Conservation (phyloP, 2,329 filamentous ascomycete species). For the Didymella pomorum region DNA sequence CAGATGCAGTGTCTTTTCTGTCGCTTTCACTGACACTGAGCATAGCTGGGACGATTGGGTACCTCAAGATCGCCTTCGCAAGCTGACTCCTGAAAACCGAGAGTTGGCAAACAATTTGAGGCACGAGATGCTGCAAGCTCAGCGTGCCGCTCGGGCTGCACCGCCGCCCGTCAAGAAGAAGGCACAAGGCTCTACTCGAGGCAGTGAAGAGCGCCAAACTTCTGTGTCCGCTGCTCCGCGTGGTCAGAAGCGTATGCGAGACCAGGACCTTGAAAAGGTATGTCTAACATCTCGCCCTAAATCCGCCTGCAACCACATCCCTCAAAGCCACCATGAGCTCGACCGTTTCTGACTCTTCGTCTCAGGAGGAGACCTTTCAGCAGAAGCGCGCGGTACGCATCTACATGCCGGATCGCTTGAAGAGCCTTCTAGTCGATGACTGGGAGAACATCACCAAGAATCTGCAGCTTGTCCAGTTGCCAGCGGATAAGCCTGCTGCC, state of each 20-base stretch:
- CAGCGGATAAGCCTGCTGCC: slow-evolving; percentile 76
- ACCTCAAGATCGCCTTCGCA: slow-evolving; percentile 87
- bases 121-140: slow-evolving; percentile 70
- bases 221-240: slow-evolving; percentile 64
- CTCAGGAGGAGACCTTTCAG: slow-evolving; percentile 87
- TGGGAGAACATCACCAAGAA: slow-evolving; percentile 99
- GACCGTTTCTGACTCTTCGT: slow-evolving; percentile 16
- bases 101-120: slow-evolving; percentile 80
- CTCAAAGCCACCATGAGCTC: background rate
- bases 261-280: slow-evolving; percentile 85
- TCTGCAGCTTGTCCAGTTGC: slow-evolving; percentile 85
- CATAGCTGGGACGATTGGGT: slow-evolving; percentile 97
- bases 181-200: slow-evolving; percentile 69
- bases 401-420: slow-evolving; percentile 85
- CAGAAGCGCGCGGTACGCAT: slow-evolving; percentile 85
- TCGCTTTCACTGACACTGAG: slow-evolving; percentile 25
- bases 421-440: slow-evolving; percentile 93
- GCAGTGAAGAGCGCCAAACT: slow-evolving; percentile 79
- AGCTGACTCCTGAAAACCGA: slow-evolving; percentile 93
- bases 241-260: slow-evolving; percentile 76
- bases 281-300: slow-evolving; percentile 25
- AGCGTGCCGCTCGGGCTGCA: slow-evolving; percentile 56
- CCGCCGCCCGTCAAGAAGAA: slow-evolving; percentile 62
- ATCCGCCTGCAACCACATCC: no score
- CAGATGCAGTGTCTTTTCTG: background rate